phyloP scores from a whole-genome alignment of 345 rosid genomes.

The Rubroshorea leprosula region DNA sequence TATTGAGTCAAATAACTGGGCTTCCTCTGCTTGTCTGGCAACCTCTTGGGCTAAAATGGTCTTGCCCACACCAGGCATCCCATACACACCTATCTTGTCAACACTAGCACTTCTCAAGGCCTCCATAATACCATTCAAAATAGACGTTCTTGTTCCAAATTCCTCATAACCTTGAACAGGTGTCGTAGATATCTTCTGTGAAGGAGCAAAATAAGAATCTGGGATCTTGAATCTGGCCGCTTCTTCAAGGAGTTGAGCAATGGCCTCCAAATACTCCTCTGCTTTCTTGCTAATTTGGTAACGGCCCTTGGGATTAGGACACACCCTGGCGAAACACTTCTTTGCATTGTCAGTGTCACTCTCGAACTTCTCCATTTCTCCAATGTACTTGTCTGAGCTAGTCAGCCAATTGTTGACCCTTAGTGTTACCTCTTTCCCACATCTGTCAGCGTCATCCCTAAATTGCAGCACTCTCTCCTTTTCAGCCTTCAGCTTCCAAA shows the following conservation, averaged over 20 bases:
- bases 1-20: conserved; percentile 12
- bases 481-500: too few species aligned
- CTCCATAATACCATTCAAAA: conserved; percentile 1
- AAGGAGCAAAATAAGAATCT: too few species aligned
- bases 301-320: too few species aligned
- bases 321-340: neutral
- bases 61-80: conserved; percentile 22
- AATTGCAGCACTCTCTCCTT: neutral
- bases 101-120: conserved; percentile 1
- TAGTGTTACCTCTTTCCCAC: neutral
- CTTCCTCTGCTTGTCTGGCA: conserved; percentile 13
- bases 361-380: neutral
- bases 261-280: too few species aligned
- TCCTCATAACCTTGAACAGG: neutral
- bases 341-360: neutral
- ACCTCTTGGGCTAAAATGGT: too few species aligned
- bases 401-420: neutral
- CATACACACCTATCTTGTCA: conserved; percentile 26
- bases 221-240: too few species aligned
- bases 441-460: neutral
- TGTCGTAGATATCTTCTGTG: too few species aligned
- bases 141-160: neutral
- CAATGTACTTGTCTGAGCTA: too few species aligned
- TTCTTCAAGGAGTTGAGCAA: too few species aligned
- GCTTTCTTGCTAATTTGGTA: neutral